These are phyloP conservation scores for Stachybotrys chlorohalonatus DNA, from an alignment of 2,329 filamentous ascomycete species.

Conservation along the genomic window DNA sequence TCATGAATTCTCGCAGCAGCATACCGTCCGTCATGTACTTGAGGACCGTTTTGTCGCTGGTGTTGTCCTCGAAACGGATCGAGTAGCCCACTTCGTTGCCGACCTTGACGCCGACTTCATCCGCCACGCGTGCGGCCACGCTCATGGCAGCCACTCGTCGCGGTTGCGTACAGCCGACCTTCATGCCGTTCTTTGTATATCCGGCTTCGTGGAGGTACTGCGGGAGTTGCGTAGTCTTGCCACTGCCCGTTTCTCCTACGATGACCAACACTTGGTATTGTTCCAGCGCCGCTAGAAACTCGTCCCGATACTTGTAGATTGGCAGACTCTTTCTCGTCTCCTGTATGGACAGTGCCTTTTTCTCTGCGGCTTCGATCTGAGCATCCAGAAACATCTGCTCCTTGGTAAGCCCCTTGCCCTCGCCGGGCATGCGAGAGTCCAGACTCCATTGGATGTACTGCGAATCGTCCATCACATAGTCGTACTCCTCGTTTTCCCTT, in stretches of 20 bases:
- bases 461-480: conserved; percentile 84
- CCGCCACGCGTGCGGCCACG: conserved; percentile 89
- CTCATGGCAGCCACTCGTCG: conserved; percentile 95
- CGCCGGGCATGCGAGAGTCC: conserved; percentile 63
- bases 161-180: conserved; percentile 89
- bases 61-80: conserved; percentile 90
- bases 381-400: conserved; percentile 73
- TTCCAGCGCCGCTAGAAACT: conserved; percentile 78
- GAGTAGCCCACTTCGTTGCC: conserved; percentile 91
- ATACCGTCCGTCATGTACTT: conserved; percentile 99
- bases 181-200: conserved; percentile 74
- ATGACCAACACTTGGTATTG: conserved; percentile 84
- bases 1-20: conserved; percentile 82
- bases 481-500: conserved; percentile 74
- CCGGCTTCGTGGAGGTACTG: conserved; percentile 91
- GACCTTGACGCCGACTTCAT: conserved; percentile 84
- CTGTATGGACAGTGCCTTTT: conserved; percentile 79
- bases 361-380: conserved; percentile 80
- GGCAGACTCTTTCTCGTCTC: conserved; percentile 86
- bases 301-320: conserved; percentile 78
- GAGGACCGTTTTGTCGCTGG: conserved; percentile 80
- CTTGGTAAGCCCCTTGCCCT: conserved; percentile 61
- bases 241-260: conserved; percentile 88
- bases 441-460: conserved; percentile 80
- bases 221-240: conserved; percentile 91